Base-by-base conservation (phyloP, 768 basidiomycete species). In the Amanita exitialis region DNA sequence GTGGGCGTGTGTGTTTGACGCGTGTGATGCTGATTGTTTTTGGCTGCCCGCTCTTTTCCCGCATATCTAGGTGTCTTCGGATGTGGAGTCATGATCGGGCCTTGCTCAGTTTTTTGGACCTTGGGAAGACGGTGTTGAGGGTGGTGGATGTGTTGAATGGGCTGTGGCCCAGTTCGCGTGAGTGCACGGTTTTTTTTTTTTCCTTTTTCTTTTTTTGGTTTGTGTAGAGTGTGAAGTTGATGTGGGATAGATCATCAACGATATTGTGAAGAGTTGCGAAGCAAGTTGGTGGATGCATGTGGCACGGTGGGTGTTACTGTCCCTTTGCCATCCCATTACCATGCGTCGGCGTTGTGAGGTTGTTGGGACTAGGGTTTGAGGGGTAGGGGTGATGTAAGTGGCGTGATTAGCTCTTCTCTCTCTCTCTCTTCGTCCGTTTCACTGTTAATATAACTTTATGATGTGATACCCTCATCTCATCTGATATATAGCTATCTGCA, bases 131-230 rank as follows among this genome's bases (percentile, higher is more conserved):
- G 0, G 77, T 89, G 51, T 66, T 87, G 23, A 59, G 73, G 8
- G 75, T 81, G 2, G 68, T 86, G 32, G 86, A 89, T 49, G 75
- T 78, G 13, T 71, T 87, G 62, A 84, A 82, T 56, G 71, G 71
- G 20, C 68, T 88, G 27, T 90, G 87, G 86, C 83, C 83, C 4
- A 74, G 73, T 58, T 60, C 66, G 8, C 55, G 76, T 77, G 59
- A 49, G 70, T 65, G 25, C 7, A 12, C 13, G 12, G 6, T 3
- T 1, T 1, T 30, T 37, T 10, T 39, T 41, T 21, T 21, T 13
- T n/a, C n/a, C n/a, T n/a, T n/a, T 2, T 16, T 3, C 12, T 15
- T 32, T 30, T 27, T n/a, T 28, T 28, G 13, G 23, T 21, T 23
- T 4, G 47, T 35, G 23, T 32, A 12, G 35, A 43, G 20, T 25